A percentile compares a stretch with the other conserved stretches of the same genome.
These are phyloP conservation scores for Nannochloris sp. DNA, from an alignment of 139 green algal genomes.

Conservation along the genomic window DNA sequence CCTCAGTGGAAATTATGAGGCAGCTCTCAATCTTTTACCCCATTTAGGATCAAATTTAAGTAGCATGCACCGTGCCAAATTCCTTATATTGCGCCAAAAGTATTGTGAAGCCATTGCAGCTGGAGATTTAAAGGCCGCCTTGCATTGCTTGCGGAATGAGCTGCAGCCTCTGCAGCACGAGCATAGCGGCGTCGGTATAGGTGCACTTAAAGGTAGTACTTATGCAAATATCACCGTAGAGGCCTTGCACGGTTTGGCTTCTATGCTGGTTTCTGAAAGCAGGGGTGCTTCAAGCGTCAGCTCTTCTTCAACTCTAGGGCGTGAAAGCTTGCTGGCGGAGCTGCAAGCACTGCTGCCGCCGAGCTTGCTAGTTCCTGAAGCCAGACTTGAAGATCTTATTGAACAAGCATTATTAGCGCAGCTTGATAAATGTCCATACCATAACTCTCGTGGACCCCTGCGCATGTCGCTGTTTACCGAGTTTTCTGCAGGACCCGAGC, in stretches of 20 bases:
- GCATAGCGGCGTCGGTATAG: too few species aligned
- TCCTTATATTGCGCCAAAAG: slow-evolving; percentile 51
- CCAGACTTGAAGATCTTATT: slow-evolving; percentile 59
- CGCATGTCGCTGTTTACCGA: slow-evolving; percentile 59
- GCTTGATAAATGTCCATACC: slow-evolving; percentile 50
- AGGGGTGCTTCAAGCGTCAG: background rate
- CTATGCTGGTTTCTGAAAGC: slow-evolving; percentile 5
- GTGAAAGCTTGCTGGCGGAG: slow-evolving; percentile 23
- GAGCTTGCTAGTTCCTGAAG: slow-evolving; percentile 56
- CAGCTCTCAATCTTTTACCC: slow-evolving; percentile 48
- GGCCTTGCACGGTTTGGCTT: slow-evolving; percentile 33
- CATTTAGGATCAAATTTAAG: slow-evolving; percentile 12
- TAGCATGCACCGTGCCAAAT: slow-evolving; percentile 26
- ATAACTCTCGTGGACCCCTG: slow-evolving; percentile 40
- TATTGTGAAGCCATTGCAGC: slow-evolving; percentile 42
- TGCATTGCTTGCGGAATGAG: slow-evolving; percentile 35
- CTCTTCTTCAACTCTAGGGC: background rate
- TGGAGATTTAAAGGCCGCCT: slow-evolving; percentile 12
- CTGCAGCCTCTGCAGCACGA: slow-evolving; percentile 35
- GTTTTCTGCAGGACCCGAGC: slow-evolving; percentile 62
- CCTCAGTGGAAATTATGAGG: slow-evolving; percentile 46
- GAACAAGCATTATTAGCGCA: slow-evolving; percentile 41
- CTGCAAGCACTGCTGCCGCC: slow-evolving; percentile 33
- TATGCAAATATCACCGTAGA: too few species aligned
- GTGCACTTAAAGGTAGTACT: too few species aligned